Base-by-base conservation (phyloP, 345 rosid species). In the Gossypium mustelinum region DNA sequence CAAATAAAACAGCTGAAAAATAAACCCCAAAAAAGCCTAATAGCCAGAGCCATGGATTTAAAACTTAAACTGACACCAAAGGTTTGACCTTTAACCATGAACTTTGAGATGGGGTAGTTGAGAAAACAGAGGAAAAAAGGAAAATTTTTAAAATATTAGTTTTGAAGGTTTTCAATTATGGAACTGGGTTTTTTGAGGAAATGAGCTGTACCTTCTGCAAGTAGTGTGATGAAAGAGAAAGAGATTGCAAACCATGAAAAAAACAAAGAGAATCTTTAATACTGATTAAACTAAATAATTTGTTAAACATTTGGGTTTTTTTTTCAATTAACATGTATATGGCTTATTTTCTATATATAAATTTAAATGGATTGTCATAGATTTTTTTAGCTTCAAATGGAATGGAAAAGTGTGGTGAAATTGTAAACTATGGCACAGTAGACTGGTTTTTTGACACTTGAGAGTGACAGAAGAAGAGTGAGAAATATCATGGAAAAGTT, bases 31-130 rank as follows among this genome's bases (percentile, higher is more conserved):
- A 22, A n/a, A 44, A 17, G 67, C 27, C 52, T 3, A 68, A 47
- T 13, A 76, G 27, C 45, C 73, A 48, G 16, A 68, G 9, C 72
- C 72, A 17, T 10, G 60, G 11, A 70, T 25, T 70, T 29, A 29
- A 18, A 54, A 25, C 61, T 50, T 17, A 9, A 69, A 59, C 73
- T 51, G 73, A 51, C 14, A 52, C 73, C 27, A 68, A 69, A 52
- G 27, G 25, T 72, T 41, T 58, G 65, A 72, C 51, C 54, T 57
- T 58, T 41, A 41, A 57, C 65, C 41, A 20, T n/a, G 7, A 10
- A 71, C 74, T 71, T 34, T 71, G 64, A 41, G 63, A 55, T 71
- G 63, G 63, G 51, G 63, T n/a, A 55, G 50, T 47, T 17, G 20
- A 18, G 34, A 72, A 57, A 12, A 34, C 11, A 14, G 18, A 18